Evolutionary conservation across 306 rosid species (phyloP), one percentile per base, ranked within the genome.

Genomic region (Vachellia collinsii): DNA sequence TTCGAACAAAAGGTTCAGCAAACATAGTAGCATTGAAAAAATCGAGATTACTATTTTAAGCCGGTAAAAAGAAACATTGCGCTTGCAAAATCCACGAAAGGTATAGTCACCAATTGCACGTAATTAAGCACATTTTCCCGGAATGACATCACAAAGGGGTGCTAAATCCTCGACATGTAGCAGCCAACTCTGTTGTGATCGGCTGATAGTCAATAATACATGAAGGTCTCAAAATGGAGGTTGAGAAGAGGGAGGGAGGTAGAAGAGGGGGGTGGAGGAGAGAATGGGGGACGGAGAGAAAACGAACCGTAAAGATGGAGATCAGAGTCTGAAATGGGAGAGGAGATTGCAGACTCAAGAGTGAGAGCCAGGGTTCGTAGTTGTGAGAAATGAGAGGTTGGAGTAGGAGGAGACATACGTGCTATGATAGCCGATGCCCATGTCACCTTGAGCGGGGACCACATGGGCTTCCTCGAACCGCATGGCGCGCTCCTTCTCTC

Each of bases 1-100:
- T 72, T 48, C 76, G 6, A 48, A 17, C 44, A 72, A 17, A 50
- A 72, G 63, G 29, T 72, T 72, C 38, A 17, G 13, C 76, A 16
- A 34, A 48, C 38, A 3, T 1, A 25, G 25, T 29, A 36, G 44
- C 17, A 72, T 0, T 9, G n/a, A 7, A 23, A 47, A 23, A 69
- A 14, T 25, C 13, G 23, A 70, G 59, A 70, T 5, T 25, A 70
- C 4, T 4, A 70, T 43, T 8, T 14, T 14, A 13, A 71, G 61
- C 23, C 42, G 5, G 75, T 46, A 46, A 46, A 70, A 71, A 46
- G 22, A 23, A 38, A 39, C 50, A 47, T 0, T 47, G 23, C 25
- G 41, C 41, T 5, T 47, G 22, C 75, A 56, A 56, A 20, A 56
- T 56, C 63, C 12, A 20, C 29, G 29, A 56, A 56, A 56, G 11